Percentiles rank a stretch among this genome's conserved stretches.
These are phyloP conservation scores for Aureobasidium namibiae DNA, from an alignment of 2,329 filamentous ascomycete species.

Conservation along the genomic window DNA sequence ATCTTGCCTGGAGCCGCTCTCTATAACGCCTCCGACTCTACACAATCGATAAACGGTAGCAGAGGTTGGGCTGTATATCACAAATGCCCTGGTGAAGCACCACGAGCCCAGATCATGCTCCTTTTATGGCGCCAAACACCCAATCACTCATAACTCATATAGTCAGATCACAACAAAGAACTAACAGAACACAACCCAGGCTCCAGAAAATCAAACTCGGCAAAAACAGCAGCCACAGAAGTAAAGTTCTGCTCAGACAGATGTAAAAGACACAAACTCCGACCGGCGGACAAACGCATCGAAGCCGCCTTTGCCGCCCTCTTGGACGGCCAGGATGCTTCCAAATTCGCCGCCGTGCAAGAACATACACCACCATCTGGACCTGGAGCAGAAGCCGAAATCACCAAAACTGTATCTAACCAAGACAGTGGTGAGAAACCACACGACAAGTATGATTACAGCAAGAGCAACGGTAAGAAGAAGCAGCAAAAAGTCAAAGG, in stretches of 20 bases:
- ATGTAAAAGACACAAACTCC: conserved; percentile 46
- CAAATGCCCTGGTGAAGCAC: neutral
- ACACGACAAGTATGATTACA: conserved; percentile 1
- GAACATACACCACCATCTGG: neutral
- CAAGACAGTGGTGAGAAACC: neutral
- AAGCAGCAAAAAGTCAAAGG: conserved; percentile 30
- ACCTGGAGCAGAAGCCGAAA: neutral
- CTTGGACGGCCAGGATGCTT: conserved; percentile 25
- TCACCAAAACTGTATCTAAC: neutral
- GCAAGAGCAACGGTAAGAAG: conserved; percentile 1
- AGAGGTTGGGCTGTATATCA: neutral
- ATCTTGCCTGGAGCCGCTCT: neutral
- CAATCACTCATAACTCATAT: neutral
- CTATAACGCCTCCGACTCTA: neutral
- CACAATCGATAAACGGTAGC: neutral
- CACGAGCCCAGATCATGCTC: neutral
- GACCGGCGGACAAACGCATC: conserved; percentile 42
- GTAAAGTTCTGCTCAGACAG: conserved; percentile 51
- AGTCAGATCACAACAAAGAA: neutral
- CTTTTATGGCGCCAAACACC: neutral
- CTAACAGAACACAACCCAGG: conserved; percentile 8
- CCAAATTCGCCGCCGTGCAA: neutral
- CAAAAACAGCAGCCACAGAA: conserved; percentile 23
- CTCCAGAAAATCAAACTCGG: conserved; percentile 23
- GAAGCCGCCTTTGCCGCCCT: conserved; percentile 41